Base-by-base conservation (phyloP, 2,329 filamentous ascomycete species). In the Aspergillus quadrilineatus region DNA sequence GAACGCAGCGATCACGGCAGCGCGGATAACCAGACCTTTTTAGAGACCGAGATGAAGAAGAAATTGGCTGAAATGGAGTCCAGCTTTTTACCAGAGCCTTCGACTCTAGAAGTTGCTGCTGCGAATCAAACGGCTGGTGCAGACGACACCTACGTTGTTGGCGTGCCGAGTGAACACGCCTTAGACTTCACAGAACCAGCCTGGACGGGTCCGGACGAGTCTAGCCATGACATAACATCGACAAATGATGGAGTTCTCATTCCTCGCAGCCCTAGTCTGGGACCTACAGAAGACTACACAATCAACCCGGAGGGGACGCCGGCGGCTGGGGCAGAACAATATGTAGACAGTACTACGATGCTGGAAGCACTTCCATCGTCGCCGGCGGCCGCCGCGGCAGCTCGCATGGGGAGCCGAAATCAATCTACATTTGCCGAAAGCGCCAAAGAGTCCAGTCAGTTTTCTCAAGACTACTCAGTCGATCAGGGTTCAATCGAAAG, bases 21-120 rank as follows among this genome's bases (percentile, higher is more conserved):
- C 48, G 61, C 59, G 37, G 71, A 71, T 37, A 75, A 76, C 49
- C 72, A 75, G 54, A 78, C 74, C 0, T 65, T 75, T 29, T 65
- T 85, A 36, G 78, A 86, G 68, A 75, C 74, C 51, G 83, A 85
- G 64, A 85, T 86, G 81, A 79, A 80, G 61, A 76, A 79, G 56
- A 81, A 81, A 60, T 68, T 87, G 60, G 79, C 83, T 76, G 84
- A 87, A 62, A 78, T 86, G 54, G 84, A 86, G 67, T 86, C 84
- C 3, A 86, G 83, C 65, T 86, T 87, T 62, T 59, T 86, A 44
- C 84, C 83, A 0, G 83, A 85, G 45, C 74, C 77, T 1, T 80
- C 80, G 2, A 73, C 74, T 2, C 69, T 79, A 22, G 72, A 73
- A 15, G 65, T 76, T 34, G 66, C 67, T 41, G 55, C 65, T 54